Base-by-base conservation (phyloP, 176 grass and related monocot genomes). In the Juncus inflexus region DNA sequence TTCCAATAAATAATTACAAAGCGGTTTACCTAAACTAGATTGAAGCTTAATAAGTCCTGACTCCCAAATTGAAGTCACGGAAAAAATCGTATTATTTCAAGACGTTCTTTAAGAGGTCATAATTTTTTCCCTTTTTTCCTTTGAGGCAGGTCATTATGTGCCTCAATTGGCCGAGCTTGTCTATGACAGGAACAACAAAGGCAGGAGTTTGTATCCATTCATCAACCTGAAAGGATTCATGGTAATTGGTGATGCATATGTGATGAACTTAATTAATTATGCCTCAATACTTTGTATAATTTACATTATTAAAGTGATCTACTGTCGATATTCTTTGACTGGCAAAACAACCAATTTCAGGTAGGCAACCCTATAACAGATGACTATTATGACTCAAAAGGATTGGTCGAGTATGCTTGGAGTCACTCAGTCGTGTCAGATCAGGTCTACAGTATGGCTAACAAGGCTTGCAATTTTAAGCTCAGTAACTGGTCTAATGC, bases 161-260 rank as follows among this genome's bases (percentile, higher is more conserved):
- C 90, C 90, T 41, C 90, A 90, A 43, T 77, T 95, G 75, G 90
- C 83, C 71, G 80, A 86, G 40, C 80, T 86, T 64, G 74, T 95
- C 49, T 74, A 84, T 63, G 80, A 86, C 13, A 73, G 70, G 50
- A 90, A 77, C 83, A 90, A 67, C 37, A 58, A 76, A 15, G 78
- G 76, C 55, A 47, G 55, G 52, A 79, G 41, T 14, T 74, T 57
- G 10, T 81, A 70, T 12, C 13, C 74, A 11, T 65, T 60, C 58
- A 89, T 89, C 56, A 95, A 95, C 49, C 15, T 89, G 52, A 95
- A 86, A 67, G 90, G 90, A 3, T 95, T 95, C 79, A 89, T 95
- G 62, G 90, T 95, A 67, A 95, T 28, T 71, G 50, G 12, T 43
- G 6, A 55, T 58, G 6, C 3, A 64, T 38, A 69, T 62, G 49